phyloP scores from a whole-genome alignment of 2,329 filamentous ascomycete species.

The Stenocarpella maydis region DNA sequence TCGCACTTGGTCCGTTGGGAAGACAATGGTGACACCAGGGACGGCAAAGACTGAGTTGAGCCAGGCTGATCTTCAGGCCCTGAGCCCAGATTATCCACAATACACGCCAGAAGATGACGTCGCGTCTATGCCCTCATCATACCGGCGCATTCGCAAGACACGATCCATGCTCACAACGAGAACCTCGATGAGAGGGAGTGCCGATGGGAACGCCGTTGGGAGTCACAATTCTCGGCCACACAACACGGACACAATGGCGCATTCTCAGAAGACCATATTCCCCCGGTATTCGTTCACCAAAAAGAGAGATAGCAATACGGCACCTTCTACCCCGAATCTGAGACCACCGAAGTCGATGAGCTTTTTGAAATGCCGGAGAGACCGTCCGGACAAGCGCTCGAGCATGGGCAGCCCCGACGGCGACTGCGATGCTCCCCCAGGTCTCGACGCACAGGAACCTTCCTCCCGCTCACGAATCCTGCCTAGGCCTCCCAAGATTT shows the following conservation, averaged over 20 bases:
- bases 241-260: not conserved
- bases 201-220: slow-evolving; percentile 32
- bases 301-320: slow-evolving; percentile 44
- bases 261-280: not conserved
- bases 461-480: slow-evolving; percentile 40
- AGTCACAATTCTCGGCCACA: not conserved
- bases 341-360: slow-evolving; percentile 64
- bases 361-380: slow-evolving; percentile 48
- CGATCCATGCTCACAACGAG: slow-evolving; percentile 60
- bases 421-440: slow-evolving; percentile 45
- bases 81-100: slow-evolving; percentile 51
- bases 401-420: slow-evolving; percentile 30
- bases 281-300: slow-evolving; percentile 34
- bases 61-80: slow-evolving; percentile 46
- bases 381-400: slow-evolving; percentile 37
- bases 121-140: slow-evolving; percentile 57
- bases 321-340: slow-evolving; percentile 42
- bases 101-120: slow-evolving; percentile 59
- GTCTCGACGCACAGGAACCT: slow-evolving; percentile 36
- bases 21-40: slow-evolving; percentile 13
- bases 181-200: slow-evolving; percentile 31
- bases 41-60: not conserved
- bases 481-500: slow-evolving; percentile 54
- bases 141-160: slow-evolving; percentile 60
- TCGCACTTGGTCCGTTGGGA: slow-evolving; percentile 31